Evolutionary conservation across 768 basidiomycete genomes (phyloP).

Genomic region (Hemileccinum rubropunctum): DNA sequence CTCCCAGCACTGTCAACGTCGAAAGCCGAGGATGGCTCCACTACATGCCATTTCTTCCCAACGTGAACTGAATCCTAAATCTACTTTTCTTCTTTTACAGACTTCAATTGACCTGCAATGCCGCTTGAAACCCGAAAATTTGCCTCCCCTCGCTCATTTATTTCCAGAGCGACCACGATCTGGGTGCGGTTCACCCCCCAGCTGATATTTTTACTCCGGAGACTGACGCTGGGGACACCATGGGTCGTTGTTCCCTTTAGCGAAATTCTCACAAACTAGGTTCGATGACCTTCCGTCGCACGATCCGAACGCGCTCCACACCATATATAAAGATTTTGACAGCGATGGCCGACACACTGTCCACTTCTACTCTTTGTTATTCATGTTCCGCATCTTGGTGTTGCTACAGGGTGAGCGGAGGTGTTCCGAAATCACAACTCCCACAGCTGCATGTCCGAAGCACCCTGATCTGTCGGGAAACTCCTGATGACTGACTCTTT

Average conservation of each 20-base stretch:
- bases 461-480: no score
- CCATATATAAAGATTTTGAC: no score
- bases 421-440: background rate
- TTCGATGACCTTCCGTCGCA: background rate
- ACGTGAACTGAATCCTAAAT: background rate
- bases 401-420: background rate
- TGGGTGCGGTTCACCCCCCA: no score
- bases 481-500: no score
- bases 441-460: no score
- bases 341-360: no score
- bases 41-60: background rate
- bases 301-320: no score
- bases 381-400: background rate
- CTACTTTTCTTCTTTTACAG: background rate
- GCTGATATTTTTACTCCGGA: background rate
- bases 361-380: no score
- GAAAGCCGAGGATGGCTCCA: background rate
- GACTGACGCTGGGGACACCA: background rate
- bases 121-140: no score
- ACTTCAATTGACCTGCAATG: background rate
- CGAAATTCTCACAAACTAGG: background rate
- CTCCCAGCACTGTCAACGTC: background rate
- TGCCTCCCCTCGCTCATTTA: no score
- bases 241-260: background rate
- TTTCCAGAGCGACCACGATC: background rate